Evolutionary conservation across 331 rosid species (phyloP).

Genomic region (Pyrus hybrid): DNA sequence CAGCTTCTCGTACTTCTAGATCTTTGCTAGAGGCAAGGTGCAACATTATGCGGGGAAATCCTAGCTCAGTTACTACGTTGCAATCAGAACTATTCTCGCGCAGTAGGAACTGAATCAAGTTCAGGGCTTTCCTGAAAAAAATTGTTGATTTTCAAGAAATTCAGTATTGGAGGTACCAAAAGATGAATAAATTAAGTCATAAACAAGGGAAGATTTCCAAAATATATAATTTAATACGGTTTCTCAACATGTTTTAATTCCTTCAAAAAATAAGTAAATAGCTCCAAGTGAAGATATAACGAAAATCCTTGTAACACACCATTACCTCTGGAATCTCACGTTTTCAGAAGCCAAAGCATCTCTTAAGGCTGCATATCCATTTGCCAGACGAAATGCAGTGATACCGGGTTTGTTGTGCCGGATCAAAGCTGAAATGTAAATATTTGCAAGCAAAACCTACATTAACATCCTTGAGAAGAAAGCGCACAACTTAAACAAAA

Average conservation of each 20-base stretch:
- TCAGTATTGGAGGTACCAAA: not conserved
- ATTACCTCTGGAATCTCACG: slow-evolving; percentile 89
- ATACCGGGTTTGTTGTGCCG: slow-evolving; percentile 76
- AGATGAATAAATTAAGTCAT: not conserved
- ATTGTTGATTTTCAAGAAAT: not conserved
- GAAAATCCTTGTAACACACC: not conserved
- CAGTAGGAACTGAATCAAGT: slow-evolving; percentile 70
- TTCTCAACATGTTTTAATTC: no score
- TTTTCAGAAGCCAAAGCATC: slow-evolving; percentile 67
- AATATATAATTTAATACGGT: not conserved
- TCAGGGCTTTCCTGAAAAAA: slow-evolving; percentile 80
- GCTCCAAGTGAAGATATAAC: not conserved
- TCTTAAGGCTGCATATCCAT: slow-evolving; percentile 75
- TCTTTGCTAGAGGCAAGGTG: slow-evolving; percentile 75
- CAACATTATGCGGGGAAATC: slow-evolving; percentile 63
- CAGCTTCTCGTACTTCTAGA: slow-evolving; percentile 73
- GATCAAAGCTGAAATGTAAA: slow-evolving; percentile 62
- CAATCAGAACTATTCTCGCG: slow-evolving; percentile 59
- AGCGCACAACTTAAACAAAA: not conserved
- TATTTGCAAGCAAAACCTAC: slow-evolving; percentile 5
- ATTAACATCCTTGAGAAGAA: slow-evolving; percentile 1
- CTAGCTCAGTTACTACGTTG: slow-evolving; percentile 50
- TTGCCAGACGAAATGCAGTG: slow-evolving; percentile 72
- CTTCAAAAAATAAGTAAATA: no score
- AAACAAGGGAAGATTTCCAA: not conserved